A percentile compares a stretch with the other conserved stretches of the same genome.
These are phyloP conservation scores for Seiridium cupressi DNA, from an alignment of 2,329 filamentous ascomycete genomes.

Conservation along the genomic window DNA sequence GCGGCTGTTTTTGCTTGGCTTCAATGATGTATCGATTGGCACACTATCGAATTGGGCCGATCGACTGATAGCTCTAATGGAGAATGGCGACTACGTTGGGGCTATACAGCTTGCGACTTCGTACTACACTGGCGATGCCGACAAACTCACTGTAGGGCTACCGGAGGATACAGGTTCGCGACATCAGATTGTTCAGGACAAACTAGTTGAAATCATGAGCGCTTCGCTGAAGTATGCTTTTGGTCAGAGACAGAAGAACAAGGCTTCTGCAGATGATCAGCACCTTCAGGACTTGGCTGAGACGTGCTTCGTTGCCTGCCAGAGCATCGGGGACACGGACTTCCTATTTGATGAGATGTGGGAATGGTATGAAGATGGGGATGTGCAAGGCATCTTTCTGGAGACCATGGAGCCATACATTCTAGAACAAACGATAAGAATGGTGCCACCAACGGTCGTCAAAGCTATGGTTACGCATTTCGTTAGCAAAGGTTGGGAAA, in stretches of 20 bases:
- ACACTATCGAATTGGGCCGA: slow-evolving; percentile 97
- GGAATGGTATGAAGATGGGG: slow-evolving; percentile 81
- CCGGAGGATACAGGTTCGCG: slow-evolving; percentile 77
- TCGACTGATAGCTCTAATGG: slow-evolving; percentile 88
- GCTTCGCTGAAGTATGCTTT: slow-evolving; percentile 91
- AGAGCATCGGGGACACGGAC: slow-evolving; percentile 73
- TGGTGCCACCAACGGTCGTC: slow-evolving; percentile 77
- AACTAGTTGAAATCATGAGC: slow-evolving; percentile 87
- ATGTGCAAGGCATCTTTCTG: slow-evolving; percentile 73
- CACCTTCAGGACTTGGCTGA: slow-evolving; percentile 77
- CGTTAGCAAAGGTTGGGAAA: slow-evolving; percentile 71
- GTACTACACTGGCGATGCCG: slow-evolving; percentile 88
- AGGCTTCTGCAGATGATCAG: slow-evolving; percentile 43
- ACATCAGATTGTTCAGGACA: slow-evolving; percentile 81
- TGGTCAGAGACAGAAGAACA: slow-evolving; percentile 56
- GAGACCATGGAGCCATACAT: slow-evolving; percentile 88
- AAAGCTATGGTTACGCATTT: slow-evolving; percentile 85
- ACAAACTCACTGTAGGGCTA: slow-evolving; percentile 90
- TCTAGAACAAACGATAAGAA: slow-evolving; percentile 70
- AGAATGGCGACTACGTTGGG: slow-evolving; percentile 91
- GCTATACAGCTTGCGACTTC: slow-evolving; percentile 88
- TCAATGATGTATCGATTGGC: slow-evolving; percentile 88
- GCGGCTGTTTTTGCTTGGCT: slow-evolving; percentile 86
- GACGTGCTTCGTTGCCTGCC: slow-evolving; percentile 80
- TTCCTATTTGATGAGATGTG: slow-evolving; percentile 92